Evolutionary conservation across 768 basidiomycete genomes (phyloP).

Genomic region (Coprinopsis sp.): DNA sequence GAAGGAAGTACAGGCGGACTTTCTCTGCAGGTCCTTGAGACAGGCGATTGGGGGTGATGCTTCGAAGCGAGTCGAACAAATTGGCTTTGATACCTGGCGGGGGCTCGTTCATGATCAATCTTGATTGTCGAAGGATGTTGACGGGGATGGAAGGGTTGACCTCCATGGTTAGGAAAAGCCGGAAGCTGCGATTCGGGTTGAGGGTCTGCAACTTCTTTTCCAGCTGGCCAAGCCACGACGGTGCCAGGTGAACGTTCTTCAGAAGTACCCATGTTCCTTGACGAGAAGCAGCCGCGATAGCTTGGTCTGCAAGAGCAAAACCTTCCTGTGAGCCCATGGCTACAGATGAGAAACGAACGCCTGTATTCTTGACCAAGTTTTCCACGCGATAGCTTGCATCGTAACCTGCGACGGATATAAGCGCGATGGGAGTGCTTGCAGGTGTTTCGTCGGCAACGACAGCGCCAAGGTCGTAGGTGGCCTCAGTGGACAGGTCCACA

Average conservation of each 20-base stretch:
- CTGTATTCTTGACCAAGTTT: constrained; percentile 73
- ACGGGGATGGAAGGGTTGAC: constrained; percentile 92
- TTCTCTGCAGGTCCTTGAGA: constrained; percentile 90
- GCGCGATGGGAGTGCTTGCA: constrained; percentile 77
- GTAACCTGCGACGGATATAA: constrained; percentile 93
- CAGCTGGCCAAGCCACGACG: constrained; percentile 91
- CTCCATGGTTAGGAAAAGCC: constrained; percentile 98
- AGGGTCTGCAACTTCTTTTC: constrained; percentile 96
- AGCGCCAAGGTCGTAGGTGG: constrained; percentile 67
- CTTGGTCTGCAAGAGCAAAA: constrained; percentile 93
- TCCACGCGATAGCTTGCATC: constrained; percentile 98
- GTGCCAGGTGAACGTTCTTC: constrained; percentile 96
- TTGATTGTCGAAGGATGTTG: constrained; percentile 93
- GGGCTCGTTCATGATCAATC: constrained; percentile 98
- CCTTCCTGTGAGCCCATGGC: constrained; percentile 99
- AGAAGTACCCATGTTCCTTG: constrained; percentile 95
- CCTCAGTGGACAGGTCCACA: constrained; percentile 68
- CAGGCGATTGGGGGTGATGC: constrained; percentile 66
- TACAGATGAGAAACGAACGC: constrained; percentile 77
- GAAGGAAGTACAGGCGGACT: constrained; percentile 86
- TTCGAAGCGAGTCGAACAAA: constrained; percentile 80
- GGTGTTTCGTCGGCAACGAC: constrained; percentile 81
- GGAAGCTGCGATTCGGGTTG: constrained; percentile 85
- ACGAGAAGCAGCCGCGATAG: constrained; percentile 86
- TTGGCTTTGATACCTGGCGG: constrained; percentile 97